A percentile compares a stretch with the other conserved stretches of the same genome.
Conservation (phyloP, 2,329 filamentous ascomycete species). For the Myriangium duriaei region DNA sequence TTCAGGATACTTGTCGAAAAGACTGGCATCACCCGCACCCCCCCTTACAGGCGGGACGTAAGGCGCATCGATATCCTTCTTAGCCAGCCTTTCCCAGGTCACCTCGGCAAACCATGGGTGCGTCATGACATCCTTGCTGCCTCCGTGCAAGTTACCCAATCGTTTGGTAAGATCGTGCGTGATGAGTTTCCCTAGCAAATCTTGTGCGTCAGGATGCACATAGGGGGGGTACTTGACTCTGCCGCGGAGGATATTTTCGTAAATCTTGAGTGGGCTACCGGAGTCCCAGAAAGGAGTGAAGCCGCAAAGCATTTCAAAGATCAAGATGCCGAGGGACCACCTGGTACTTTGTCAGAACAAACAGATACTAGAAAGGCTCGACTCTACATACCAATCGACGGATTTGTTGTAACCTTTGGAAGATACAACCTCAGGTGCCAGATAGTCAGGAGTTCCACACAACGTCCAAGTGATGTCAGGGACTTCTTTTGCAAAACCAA, state of each 20-base stretch:
- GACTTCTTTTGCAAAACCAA: constrained; percentile 95
- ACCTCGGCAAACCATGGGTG: constrained; percentile 97
- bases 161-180: constrained; percentile 91
- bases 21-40: constrained; percentile 85
- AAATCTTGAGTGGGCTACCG: constrained; percentile 96
- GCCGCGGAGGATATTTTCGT: constrained; percentile 95
- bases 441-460: constrained; percentile 93
- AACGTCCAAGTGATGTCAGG: constrained; percentile 99
- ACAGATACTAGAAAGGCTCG: no score
- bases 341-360: constrained; percentile 37
- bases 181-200: constrained; percentile 83
- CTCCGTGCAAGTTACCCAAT: constrained; percentile 83
- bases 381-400: constrained; percentile 78
- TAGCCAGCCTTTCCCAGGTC: constrained; percentile 86
- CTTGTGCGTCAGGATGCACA: constrained; percentile 85
- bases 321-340: constrained; percentile 97
- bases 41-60: constrained; percentile 94
- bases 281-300: constrained; percentile 99
- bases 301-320: constrained; percentile 98
- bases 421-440: constrained; percentile 95
- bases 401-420: constrained; percentile 99
- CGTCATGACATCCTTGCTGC: constrained; percentile 82
- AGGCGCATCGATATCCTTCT: constrained; percentile 95
- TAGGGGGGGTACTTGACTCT: constrained; percentile 95
- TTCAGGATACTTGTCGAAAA: constrained; percentile 97